Percentiles rank a stretch among this genome's conserved stretches.
Evolutionary conservation across 257 asterid genomes (phyloP).

Genomic region (Voacanga thouarsii): DNA sequence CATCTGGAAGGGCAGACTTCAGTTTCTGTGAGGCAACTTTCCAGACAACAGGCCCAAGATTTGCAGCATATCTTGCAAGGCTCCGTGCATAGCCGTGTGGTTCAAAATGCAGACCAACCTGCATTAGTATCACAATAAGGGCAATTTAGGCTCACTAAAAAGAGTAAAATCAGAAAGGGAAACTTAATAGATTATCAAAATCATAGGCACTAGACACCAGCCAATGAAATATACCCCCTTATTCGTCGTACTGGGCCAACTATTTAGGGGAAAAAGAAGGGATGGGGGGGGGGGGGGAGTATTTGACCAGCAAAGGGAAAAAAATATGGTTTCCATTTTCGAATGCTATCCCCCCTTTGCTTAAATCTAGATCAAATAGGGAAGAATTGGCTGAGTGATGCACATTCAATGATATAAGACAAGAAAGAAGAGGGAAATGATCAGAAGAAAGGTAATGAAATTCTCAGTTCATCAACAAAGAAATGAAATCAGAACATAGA

Average conservation of each 20-base stretch:
- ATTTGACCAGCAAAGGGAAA: too few species aligned
- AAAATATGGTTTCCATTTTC: neutral
- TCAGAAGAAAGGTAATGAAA: neutral
- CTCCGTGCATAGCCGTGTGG: slow-evolving; percentile 80
- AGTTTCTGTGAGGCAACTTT: slow-evolving; percentile 64
- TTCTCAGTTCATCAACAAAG: neutral
- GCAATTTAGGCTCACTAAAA: neutral
- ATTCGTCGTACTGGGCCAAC: too few species aligned
- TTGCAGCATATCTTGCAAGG: slow-evolving; percentile 74
- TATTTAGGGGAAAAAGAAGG: too few species aligned
- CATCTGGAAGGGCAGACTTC: slow-evolving; percentile 51
- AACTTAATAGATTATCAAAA: too few species aligned
- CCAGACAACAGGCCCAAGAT: slow-evolving; percentile 91
- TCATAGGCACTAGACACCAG: too few species aligned
- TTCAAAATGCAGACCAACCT: slow-evolving; percentile 84
- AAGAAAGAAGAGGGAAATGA: neutral
- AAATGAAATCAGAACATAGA: neutral
- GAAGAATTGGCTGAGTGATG: neutral
- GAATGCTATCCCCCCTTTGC: too few species aligned
- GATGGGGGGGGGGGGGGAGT: too few species aligned
- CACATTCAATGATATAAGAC: neutral
- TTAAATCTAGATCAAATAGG: neutral
- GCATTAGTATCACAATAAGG: slow-evolving; percentile 7
- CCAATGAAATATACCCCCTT: too few species aligned
- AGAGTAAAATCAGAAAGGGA: neutral